Base-by-base conservation (phyloP, 257 asterid genomes). In the Thymus quinquecostatus region DNA sequence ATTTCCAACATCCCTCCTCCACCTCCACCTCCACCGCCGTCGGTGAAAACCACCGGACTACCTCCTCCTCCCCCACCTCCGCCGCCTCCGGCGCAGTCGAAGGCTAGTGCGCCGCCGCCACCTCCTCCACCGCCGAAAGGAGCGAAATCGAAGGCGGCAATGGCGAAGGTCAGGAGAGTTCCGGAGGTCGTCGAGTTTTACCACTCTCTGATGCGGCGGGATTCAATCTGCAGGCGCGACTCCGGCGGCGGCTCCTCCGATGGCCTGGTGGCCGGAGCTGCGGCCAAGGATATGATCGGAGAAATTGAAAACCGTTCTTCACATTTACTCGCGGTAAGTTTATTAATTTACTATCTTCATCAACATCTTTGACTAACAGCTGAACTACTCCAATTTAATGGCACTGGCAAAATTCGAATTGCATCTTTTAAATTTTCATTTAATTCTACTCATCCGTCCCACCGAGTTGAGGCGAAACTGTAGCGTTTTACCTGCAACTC, bases 301-400 rank as follows among this genome's bases (percentile, higher is more conserved):
- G 99, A 95, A 76, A 95, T 95, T 58, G 99, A 92, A 84, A 95
- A 92, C 89, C 99, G 99, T 53, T 95, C 99, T 0, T 71, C 96
- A 0, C 91, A 95, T 87, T 87, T 95, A 85, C 89, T 89, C 0
- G 98, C 99, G 13, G 99, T 95, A 86, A 86, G 88, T 86, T 21
- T 59, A 21, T 50, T 29, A 5, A 1, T 54, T 64, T 41, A 34
- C n/a, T 36, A 5, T 3, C 13, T 33, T 33, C 13, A 13, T 53
- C 2, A 38, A 4, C 41, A 51, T 51, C 10, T 14, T 51, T 6
- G 10, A 51, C 30, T 14, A 14, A n/a, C 21, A 0, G 29, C 10
- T 8, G 4, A 51, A 51, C 57, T 58, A 33, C 44, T 58, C 60
- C 28, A 55, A 55, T 10, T 21, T 21, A 21, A 21, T 21, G 21